Evolutionary conservation across 345 rosid genomes (phyloP), one percentile per base, ranked within the genome.

Genomic region (Populus euphratica): DNA sequence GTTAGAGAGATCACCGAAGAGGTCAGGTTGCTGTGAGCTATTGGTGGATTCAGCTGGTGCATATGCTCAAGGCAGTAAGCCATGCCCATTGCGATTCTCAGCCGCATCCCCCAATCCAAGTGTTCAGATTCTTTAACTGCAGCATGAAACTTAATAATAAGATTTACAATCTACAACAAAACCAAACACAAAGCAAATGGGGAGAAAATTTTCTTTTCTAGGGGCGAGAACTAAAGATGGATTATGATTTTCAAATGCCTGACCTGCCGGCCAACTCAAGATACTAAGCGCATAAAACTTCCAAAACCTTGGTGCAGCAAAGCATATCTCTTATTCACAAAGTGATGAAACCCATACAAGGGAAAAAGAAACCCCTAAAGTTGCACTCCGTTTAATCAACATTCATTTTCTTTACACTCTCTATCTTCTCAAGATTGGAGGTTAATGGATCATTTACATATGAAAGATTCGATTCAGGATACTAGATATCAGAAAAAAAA

Each of bases 31-130:
- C 83, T 74, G 73, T 85, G 93, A 43, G 86, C 77, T 41, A 93
- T 75, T 20, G 95, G 92, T 74, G 98, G 99, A 79, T 76, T 81
- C 71, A 89, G 86, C 84, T 89, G 92, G 88, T 93, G 99, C 95
- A 94, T 88, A 80, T 96, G 90, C 73, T 96, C 97, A 23, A 96
- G 90, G 85, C 98, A 96, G 84, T 93, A 94, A 31, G 97, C 94
- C 82, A 89, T 83, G 66, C 99, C 98, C 97, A 90, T 89, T 69
- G 84, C 80, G 81, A 92, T 92, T 74, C 99, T 84, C 63, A 92
- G 78, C 82, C 98, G 79, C 83, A 86, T 87, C 59, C 86, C 88
- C 99, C 99, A 96, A 83, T 93, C 90, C 86, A 96, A 83, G 78
- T 91, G 98, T 83, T 96, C 99, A 14, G 90, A 79, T 83, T 89